Conservation (phyloP, 2,329 filamentous ascomycete species). For the Raffaelea arxii region DNA sequence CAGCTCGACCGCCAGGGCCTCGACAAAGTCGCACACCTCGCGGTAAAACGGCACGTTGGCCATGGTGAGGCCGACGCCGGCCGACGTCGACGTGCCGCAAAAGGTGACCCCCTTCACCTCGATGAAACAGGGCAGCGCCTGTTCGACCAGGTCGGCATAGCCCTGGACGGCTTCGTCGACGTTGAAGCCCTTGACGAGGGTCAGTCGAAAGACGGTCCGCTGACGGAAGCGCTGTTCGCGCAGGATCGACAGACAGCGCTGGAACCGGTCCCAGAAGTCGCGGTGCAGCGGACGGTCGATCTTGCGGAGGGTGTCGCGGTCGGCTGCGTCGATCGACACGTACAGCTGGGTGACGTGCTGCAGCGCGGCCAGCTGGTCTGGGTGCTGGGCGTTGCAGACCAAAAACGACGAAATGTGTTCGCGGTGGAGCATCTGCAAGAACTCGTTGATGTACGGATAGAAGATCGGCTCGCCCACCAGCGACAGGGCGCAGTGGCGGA, state of each 20-base stretch:
- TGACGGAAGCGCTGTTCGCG: constrained; percentile 74
- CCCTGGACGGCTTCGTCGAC: constrained; percentile 86
- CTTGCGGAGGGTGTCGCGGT: constrained; percentile 74
- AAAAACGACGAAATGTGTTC: constrained; percentile 89
- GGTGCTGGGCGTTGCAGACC: constrained; percentile 95
- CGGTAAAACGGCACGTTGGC: constrained; percentile 94
- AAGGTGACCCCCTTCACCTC: constrained; percentile 97
- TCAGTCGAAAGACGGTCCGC: constrained; percentile 88
- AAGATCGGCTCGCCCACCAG: constrained; percentile 98
- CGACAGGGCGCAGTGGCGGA: constrained; percentile 84
- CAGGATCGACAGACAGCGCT: constrained; percentile 80
- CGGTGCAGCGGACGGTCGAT: constrained; percentile 90
- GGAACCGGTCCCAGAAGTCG: constrained; percentile 96
- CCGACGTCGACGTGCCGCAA: constrained; percentile 81
- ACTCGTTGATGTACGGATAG: constrained; percentile 94
- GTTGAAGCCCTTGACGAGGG: constrained; percentile 96
- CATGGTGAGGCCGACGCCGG: constrained; percentile 86
- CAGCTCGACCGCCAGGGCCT: constrained; percentile 61
- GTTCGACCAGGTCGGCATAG: constrained; percentile 81
- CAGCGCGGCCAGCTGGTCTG: constrained; percentile 74
- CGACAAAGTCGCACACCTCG: constrained; percentile 77
- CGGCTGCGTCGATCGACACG: constrained; percentile 90
- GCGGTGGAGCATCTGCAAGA: constrained; percentile 70
- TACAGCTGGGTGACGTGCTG: constrained; percentile 89
- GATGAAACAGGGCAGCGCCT: constrained; percentile 80